Conservation (phyloP, 805 yeast species). For the Priceomyces fermenticarens region DNA sequence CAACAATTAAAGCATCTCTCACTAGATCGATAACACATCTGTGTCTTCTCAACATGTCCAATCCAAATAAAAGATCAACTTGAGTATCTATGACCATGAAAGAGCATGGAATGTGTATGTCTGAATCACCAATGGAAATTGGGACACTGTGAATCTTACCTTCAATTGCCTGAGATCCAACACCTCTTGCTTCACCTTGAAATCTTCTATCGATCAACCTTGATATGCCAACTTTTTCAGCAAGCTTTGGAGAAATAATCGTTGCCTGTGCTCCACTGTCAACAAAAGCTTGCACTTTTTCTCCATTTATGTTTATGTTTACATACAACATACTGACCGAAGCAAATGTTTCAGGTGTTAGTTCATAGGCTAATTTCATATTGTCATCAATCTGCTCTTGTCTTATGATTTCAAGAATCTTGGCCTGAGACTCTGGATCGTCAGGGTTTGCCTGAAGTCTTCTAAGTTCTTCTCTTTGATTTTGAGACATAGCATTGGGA, state of each 20-base stretch:
- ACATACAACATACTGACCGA: conserved; percentile 82
- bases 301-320: conserved; percentile 72
- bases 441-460: conserved; percentile 63
- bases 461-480: conserved; percentile 41
- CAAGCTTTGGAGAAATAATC: conserved; percentile 73
- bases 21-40: conserved; percentile 78
- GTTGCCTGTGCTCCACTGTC: conserved; percentile 96
- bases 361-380: conserved; percentile 74
- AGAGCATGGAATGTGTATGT: conserved; percentile 38
- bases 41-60: conserved; percentile 88
- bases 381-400: conserved; percentile 78
- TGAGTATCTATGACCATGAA: conserved; percentile 55
- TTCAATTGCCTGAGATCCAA: conserved; percentile 72
- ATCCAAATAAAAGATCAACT: conserved; percentile 77
- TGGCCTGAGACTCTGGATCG: conserved; percentile 63
- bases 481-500: conserved; percentile 23
- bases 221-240: conserved; percentile 66
- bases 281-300: conserved; percentile 84
- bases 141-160: conserved; percentile 92
- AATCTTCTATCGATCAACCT: conserved; percentile 77
- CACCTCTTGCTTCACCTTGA: conserved; percentile 84
- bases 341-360: conserved; percentile 87
- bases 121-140: conserved; percentile 62
- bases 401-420: conserved; percentile 63
- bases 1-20: conserved; percentile 58